Evolutionary conservation across 805 yeast genomes (phyloP).

Genomic region (Brettanomyces sp.): DNA sequence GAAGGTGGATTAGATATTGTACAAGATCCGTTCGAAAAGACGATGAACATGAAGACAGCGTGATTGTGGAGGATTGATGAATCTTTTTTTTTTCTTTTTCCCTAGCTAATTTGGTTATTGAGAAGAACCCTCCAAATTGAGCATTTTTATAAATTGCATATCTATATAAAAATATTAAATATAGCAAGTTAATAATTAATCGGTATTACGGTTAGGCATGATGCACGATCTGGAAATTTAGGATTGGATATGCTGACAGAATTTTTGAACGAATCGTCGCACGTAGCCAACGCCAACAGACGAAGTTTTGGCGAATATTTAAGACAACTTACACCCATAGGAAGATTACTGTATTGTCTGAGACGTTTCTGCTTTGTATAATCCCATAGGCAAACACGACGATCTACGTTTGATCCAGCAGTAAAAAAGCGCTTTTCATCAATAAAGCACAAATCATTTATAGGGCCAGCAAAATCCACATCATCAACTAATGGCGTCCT

Average conservation of each 20-base stretch:
- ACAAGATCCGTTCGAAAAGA: slow-evolving; percentile 17
- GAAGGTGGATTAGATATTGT: slow-evolving; percentile 56
- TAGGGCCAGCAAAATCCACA: slow-evolving; percentile 17
- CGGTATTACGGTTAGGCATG: neutral
- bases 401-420: slow-evolving; percentile 19
- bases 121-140: too few relatives aligned
- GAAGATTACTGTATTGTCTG: slow-evolving; percentile 17
- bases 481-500: slow-evolving; percentile 26
- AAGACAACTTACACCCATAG: slow-evolving; percentile 11
- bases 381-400: slow-evolving; percentile 25
- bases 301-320: slow-evolving; percentile 7
- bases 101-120: neutral
- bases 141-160: neutral
- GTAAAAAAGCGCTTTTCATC: slow-evolving; percentile 15
- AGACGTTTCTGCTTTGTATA: slow-evolving; percentile 18
- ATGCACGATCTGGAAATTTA: neutral
- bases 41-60: slow-evolving; percentile 4
- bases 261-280: slow-evolving; percentile 34
- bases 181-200: neutral
- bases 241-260: slow-evolving; percentile 2
- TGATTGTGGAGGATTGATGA: neutral
- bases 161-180: neutral
- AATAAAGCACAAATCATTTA: slow-evolving; percentile 13
- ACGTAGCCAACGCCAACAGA: slow-evolving; percentile 29
- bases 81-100: neutral